Evolutionary conservation across 352 stramenopile species (phyloP).

Genomic region (Pythium sp.): DNA sequence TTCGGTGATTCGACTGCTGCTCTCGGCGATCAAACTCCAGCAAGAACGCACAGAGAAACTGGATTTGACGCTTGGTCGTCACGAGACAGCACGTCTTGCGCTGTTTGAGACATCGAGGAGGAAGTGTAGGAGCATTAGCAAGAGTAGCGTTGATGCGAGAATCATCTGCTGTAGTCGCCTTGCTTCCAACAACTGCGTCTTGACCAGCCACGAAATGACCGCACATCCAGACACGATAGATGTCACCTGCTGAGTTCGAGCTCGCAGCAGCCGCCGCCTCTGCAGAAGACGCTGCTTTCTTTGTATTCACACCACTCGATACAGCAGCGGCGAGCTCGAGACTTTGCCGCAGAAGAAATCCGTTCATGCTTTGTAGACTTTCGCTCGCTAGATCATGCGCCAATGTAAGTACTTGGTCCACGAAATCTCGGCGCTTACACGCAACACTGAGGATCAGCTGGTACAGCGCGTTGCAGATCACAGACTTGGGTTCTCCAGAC

Average conservation of each 20-base stretch:
- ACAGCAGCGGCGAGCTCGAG: slow-evolving; percentile 30
- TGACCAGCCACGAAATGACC: slow-evolving; percentile 16
- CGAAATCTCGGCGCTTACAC: slow-evolving; percentile 15
- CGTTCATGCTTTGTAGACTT: slow-evolving; percentile 18
- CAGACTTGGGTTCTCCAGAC: slow-evolving; percentile 1
- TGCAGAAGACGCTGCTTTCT: not conserved
- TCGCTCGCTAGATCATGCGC: slow-evolving; percentile 37
- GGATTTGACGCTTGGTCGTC: slow-evolving; percentile 31
- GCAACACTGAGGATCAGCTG: slow-evolving; percentile 19
- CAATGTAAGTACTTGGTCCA: slow-evolving; percentile 20
- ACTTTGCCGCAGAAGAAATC: slow-evolving; percentile 17
- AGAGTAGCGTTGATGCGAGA: not conserved
- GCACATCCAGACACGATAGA: slow-evolving; percentile 31
- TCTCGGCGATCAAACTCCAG: slow-evolving; percentile 30
- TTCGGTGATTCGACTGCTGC: not conserved
- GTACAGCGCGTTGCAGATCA: slow-evolving; percentile 8
- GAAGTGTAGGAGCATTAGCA: not conserved
- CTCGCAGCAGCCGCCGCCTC: not conserved
- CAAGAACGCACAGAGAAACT: slow-evolving; percentile 38
- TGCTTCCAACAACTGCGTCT: slow-evolving; percentile 2
- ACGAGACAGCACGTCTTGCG: slow-evolving; percentile 17
- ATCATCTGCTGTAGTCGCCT: not conserved
- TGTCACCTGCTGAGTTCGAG: slow-evolving; percentile 3
- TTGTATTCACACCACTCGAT: not conserved
- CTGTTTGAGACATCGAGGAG: slow-evolving; percentile 8